A percentile compares a stretch with the other conserved stretches of the same genome.
These are phyloP conservation scores for Eucalyptus brandiana DNA, from an alignment of 345 rosid species.

Conservation along the genomic window DNA sequence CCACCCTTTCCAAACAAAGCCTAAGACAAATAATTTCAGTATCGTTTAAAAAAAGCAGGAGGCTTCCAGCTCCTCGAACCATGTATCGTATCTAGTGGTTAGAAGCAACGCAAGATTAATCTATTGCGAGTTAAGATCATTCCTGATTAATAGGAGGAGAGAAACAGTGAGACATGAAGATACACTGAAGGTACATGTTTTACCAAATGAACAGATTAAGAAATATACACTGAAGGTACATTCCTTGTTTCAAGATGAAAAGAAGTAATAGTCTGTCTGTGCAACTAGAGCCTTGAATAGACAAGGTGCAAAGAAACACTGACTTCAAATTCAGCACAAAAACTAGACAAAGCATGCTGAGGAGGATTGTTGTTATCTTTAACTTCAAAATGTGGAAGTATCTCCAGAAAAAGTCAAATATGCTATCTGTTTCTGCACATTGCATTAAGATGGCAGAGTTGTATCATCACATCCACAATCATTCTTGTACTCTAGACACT, in stretches of 20 bases:
- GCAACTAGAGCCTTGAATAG: neutral
- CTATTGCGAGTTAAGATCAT: neutral
- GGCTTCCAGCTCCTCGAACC: neutral
- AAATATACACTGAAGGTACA: neutral
- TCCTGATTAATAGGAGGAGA: neutral
- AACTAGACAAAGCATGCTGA: neutral
- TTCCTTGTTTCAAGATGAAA: neutral
- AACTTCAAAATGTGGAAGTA: neutral
- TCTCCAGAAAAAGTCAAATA: neutral
- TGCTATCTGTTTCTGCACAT: neutral
- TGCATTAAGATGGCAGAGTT: neutral
- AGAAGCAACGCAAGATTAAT: neutral
- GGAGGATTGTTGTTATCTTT: neutral
- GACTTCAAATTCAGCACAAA: neutral
- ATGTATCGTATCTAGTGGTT: neutral
- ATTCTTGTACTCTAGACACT: neutral
- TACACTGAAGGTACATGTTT: too few relatives aligned
- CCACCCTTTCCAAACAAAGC: neutral
- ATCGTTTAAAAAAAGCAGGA: neutral
- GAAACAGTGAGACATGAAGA: neutral
- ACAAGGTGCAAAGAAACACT: neutral
- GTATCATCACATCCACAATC: neutral
- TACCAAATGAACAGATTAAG: neutral
- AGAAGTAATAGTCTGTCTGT: neutral
- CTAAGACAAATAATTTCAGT: neutral